Conservation (phyloP, 192 early-diverging fungal genomes). For the Backusella psychrophila region DNA sequence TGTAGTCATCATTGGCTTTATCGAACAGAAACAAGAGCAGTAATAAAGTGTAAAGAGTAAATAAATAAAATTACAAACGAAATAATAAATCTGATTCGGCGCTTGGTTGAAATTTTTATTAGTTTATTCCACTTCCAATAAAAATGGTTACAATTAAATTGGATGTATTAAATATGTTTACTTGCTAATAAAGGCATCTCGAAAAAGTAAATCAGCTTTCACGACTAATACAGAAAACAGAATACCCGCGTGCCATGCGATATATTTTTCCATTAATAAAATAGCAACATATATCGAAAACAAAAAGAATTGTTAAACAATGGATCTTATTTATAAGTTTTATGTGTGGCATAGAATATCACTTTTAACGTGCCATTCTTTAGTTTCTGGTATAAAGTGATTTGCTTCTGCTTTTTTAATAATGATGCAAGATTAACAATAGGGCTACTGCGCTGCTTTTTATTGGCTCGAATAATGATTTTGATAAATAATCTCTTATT, state of each 20-base stretch:
- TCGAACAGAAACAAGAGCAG: neutral
- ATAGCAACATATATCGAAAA: neutral
- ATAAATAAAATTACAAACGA: neutral
- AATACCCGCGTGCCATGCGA: neutral
- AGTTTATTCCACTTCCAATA: neutral
- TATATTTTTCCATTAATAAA: neutral
- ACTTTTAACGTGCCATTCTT: neutral
- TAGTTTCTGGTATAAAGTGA: neutral
- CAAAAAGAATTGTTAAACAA: neutral
- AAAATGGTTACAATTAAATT: neutral
- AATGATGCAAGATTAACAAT: neutral
- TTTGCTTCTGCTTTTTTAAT: neutral
- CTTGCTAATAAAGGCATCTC: neutral
- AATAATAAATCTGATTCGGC: neutral
- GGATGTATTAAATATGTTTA: neutral
- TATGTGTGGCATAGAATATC: neutral
- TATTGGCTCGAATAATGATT: neutral
- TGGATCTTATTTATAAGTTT: neutral
- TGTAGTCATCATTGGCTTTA: neutral
- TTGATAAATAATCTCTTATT: neutral
- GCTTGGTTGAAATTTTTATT: neutral
- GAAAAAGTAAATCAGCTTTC: neutral
- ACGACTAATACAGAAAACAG: neutral
- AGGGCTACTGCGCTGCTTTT: neutral
- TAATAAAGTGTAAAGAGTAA: neutral